phyloP scores from a whole-genome alignment of 148 eudicot genomes.

The Amaranthus palmeri region DNA sequence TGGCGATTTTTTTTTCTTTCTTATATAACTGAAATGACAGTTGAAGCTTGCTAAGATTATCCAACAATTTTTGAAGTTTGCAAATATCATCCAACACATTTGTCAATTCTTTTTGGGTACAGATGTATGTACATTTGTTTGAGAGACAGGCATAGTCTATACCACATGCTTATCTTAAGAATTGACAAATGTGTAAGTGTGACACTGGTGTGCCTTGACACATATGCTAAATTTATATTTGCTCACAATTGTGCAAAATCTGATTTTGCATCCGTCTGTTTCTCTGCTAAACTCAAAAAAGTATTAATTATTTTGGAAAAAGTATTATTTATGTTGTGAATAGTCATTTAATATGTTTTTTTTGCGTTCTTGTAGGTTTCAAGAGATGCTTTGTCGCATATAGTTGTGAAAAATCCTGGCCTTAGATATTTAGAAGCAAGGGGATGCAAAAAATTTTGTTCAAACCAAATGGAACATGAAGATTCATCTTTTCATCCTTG shows the following conservation, averaged over 20 bases:
- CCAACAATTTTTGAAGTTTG: no score
- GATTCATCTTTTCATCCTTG: constrained; percentile 17
- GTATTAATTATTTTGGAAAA: neutral
- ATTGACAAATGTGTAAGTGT: neutral
- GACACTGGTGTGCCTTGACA: neutral
- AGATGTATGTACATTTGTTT: neutral
- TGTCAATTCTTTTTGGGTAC: no score
- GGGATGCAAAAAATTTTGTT: constrained; percentile 54
- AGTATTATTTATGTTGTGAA: neutral
- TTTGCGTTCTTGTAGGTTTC: constrained; percentile 56
- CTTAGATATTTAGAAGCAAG: constrained; percentile 53
- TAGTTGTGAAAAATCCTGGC: constrained; percentile 45
- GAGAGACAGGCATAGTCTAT: constrained; percentile 1
- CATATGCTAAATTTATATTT: neutral
- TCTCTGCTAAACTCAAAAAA: no score
- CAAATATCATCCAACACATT: no score
- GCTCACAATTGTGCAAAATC: neutral
- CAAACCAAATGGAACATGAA: constrained; percentile 20
- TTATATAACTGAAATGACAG: no score
- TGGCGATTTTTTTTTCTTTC: no score
- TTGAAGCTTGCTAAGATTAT: no score
- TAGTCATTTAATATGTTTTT: constrained; percentile 11
- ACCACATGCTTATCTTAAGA: neutral
- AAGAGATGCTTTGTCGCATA: constrained; percentile 46
- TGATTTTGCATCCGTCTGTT: neutral